A percentile compares a stretch with the other conserved stretches of the same genome.
Evolutionary conservation across 495 filamentous ascomycete genomes (phyloP).

Genomic region (Xylaria acuta): DNA sequence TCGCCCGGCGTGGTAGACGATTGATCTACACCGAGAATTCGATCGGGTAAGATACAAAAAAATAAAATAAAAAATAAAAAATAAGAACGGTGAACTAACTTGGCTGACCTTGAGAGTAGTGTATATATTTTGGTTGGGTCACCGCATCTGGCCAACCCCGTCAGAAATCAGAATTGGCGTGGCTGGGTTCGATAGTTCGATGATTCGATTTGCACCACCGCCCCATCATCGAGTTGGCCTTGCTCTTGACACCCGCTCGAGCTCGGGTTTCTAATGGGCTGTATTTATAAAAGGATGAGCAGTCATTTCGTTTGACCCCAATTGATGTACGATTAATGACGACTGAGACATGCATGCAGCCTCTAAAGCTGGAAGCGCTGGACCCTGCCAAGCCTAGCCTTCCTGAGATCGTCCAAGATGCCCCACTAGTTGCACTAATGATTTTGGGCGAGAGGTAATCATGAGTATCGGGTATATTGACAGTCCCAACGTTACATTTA

Average conservation of each 20-base stretch:
- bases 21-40: conserved; percentile 8
- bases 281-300: background rate
- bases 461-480: conserved; percentile 9
- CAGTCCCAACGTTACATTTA: background rate
- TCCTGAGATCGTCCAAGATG: background rate
- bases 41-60: background rate
- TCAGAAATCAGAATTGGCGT: conserved; percentile 17
- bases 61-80: no score
- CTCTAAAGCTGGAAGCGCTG: background rate
- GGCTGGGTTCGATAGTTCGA: conserved; percentile 19
- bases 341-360: conserved; percentile 2
- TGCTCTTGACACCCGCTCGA: background rate
- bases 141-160: conserved; percentile 25
- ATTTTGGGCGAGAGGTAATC: background rate
- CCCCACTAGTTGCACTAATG: background rate
- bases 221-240: conserved; percentile 16
- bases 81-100: conserved; percentile 19
- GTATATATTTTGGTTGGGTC: conserved; percentile 21
- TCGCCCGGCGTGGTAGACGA: background rate
- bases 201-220: conserved; percentile 6
- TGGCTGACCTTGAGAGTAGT: background rate
- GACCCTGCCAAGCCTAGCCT: background rate
- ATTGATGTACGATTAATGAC: background rate
- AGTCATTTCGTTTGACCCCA: background rate
- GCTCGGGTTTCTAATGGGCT: background rate